These are phyloP conservation scores for Raffaelea albimanens DNA, from an alignment of 2,329 filamentous ascomycete genomes.

Conservation along the genomic window DNA sequence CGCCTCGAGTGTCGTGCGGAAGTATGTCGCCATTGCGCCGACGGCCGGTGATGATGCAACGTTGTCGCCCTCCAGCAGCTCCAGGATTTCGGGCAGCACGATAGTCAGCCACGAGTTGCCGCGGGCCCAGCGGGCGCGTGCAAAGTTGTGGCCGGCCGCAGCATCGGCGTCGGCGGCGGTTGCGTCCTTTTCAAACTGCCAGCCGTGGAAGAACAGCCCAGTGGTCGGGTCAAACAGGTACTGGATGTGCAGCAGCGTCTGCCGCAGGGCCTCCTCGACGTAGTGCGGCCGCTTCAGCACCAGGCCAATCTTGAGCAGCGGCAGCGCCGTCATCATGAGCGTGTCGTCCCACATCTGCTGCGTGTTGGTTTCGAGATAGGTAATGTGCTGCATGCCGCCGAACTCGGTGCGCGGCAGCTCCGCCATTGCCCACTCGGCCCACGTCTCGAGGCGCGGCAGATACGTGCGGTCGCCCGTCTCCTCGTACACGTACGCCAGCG, in stretches of 20 bases:
- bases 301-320: slow-evolving; percentile 69
- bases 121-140: slow-evolving; percentile 46
- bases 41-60: background rate
- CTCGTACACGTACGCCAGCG: slow-evolving; percentile 70
- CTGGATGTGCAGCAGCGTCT: slow-evolving; percentile 69
- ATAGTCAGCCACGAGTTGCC: slow-evolving; percentile 72
- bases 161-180: background rate
- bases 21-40: slow-evolving; percentile 20
- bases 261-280: slow-evolving; percentile 65
- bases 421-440: slow-evolving; percentile 77
- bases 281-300: slow-evolving; percentile 62
- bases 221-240: slow-evolving; percentile 66
- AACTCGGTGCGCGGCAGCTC: slow-evolving; percentile 63
- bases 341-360: slow-evolving; percentile 80
- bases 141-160: slow-evolving; percentile 46
- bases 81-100: slow-evolving; percentile 73
- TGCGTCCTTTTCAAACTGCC: slow-evolving; percentile 51
- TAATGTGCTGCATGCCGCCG: slow-evolving; percentile 67
- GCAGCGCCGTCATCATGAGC: slow-evolving; percentile 79
- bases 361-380: slow-evolving; percentile 60
- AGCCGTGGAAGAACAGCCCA: slow-evolving; percentile 73
- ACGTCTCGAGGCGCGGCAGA: slow-evolving; percentile 67
- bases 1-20: slow-evolving; percentile 55
- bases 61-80: slow-evolving; percentile 45
- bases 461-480: slow-evolving; percentile 59